These are phyloP conservation scores for Mychonastes homosphaera DNA, from an alignment of 139 green algal species.

Conservation along the genomic window DNA sequence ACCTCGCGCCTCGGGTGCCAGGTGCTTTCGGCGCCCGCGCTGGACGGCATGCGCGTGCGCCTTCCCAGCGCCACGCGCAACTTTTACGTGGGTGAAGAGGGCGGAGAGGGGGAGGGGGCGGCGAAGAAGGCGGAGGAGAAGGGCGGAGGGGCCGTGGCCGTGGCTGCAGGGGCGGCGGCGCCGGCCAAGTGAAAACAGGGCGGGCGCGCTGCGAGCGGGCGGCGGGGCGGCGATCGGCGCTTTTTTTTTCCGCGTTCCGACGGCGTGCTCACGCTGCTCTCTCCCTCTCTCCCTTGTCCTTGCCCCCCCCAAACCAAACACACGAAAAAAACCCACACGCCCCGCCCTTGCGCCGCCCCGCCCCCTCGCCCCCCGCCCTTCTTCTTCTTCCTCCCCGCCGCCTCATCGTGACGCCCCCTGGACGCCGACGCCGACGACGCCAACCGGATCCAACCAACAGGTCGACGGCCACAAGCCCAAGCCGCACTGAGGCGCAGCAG, in stretches of 20 bases:
- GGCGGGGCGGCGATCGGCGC: background rate
- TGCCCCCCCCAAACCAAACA: too few species aligned
- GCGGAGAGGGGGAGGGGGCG: background rate
- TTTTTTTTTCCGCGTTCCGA: background rate
- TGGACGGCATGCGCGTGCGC: constrained; percentile 81
- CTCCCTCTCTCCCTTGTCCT: background rate
- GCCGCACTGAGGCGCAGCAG: constrained; percentile 26
- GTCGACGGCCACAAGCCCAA: constrained; percentile 47
- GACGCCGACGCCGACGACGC: too few species aligned
- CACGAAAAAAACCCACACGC: too few species aligned
- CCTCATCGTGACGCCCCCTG: too few species aligned
- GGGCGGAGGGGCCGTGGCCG: background rate
- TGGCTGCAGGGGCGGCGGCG: background rate
- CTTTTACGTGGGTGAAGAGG: constrained; percentile 46
- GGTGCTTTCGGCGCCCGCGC: constrained; percentile 71
- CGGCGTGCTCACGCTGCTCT: background rate
- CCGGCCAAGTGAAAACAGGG: background rate
- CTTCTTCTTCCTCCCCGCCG: too few species aligned
- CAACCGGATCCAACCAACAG: constrained; percentile 75
- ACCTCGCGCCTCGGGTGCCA: constrained; percentile 94
- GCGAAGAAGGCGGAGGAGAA: background rate
- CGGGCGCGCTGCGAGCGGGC: background rate
- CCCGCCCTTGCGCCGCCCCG: too few species aligned
- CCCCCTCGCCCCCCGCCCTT: too few species aligned
- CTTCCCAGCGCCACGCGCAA: constrained; percentile 93